These are phyloP conservation scores for Phaseolus coccineus DNA, from an alignment of 331 rosid species.

Conservation along the genomic window DNA sequence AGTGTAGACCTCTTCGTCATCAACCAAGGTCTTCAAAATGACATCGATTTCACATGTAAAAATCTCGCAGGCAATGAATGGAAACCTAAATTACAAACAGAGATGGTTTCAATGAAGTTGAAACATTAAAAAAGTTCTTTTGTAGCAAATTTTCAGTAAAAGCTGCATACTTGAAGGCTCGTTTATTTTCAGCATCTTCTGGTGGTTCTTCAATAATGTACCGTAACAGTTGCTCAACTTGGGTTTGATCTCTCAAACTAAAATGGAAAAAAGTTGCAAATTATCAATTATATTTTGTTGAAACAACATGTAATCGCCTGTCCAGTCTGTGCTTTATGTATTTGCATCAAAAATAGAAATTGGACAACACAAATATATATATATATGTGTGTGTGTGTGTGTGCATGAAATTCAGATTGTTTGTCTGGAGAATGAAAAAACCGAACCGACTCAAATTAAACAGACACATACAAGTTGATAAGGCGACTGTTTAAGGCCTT, in stretches of 20 bases:
- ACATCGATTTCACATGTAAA: conserved; percentile 98
- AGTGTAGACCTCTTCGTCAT: conserved; percentile 89
- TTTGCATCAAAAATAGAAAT: conserved; percentile 2
- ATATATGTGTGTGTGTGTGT: neutral
- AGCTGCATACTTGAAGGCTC: conserved; percentile 81
- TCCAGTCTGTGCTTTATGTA: conserved; percentile 12
- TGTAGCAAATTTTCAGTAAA: conserved; percentile 10
- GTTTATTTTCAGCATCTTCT: conserved; percentile 92
- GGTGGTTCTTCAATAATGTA: conserved; percentile 92
- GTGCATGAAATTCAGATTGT: conserved; percentile 14
- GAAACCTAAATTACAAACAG: conserved; percentile 73
- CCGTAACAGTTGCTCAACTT: conserved; percentile 86
- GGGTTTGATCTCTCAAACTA: conserved; percentile 92
- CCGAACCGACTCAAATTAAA: conserved; percentile 14
- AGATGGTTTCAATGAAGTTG: conserved; percentile 20
- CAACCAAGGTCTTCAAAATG: conserved; percentile 96
- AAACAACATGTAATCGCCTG: conserved; percentile 16
- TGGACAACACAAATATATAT: neutral
- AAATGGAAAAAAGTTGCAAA: conserved; percentile 40
- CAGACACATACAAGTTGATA: conserved; percentile 75
- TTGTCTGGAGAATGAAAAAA: neutral
- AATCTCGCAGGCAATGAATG: conserved; percentile 95
- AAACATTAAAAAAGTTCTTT: conserved; percentile 5
- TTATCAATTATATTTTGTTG: conserved; percentile 21
- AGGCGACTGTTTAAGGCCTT: conserved; percentile 97